Base-by-base conservation (phyloP, 495 filamentous ascomycete genomes). In the Amphirosellinia nigrospora region DNA sequence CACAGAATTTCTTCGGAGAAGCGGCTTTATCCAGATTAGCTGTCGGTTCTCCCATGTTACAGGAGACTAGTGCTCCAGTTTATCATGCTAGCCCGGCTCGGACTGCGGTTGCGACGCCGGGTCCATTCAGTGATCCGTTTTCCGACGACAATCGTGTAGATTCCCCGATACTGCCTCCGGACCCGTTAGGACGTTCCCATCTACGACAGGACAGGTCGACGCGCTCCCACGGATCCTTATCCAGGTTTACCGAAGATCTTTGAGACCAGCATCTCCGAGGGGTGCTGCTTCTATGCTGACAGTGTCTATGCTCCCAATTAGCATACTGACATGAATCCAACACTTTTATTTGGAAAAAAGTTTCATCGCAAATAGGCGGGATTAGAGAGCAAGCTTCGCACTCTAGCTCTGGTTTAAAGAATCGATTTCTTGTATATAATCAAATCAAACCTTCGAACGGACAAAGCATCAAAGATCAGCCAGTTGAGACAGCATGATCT, bases 201-300 rank as follows among this genome's bases (percentile, higher is more conserved):
- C 79, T 78, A 32, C 82, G 82, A 15, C 79, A 81, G 55, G 82
- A 84, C 66, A 81, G 83, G 30, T 85, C 85, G 30, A 70, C 60
- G 34, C 72, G 72, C 43, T 78, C 76, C 30, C 81, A 82, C 52
- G 79, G 66, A 9, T 82, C 80, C 32, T 74, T 70, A 7, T 87
- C 86, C 28, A 76, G 82, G 62, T 89, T 89, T 70, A 84, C 80
- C 10, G 87, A 89, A 75, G 79, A 83, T 67, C 81, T 87, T 71
- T 87, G 78, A 84, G 15, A 71, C 26, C n/a, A 15, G 19, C 43
- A n/a, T 73, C 5, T 34, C 67, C 58, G 45, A 66, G 63, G 50
- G 55, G 72, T 64, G 66, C 68, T 72, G 70, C 68, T 68, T 73
- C 41, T 64, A 61, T 56, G 55, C 26, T 74, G 68, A 72, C 6